Base-by-base conservation (phyloP, 2,329 filamentous ascomycete genomes). In the Aspergillus tanneri region DNA sequence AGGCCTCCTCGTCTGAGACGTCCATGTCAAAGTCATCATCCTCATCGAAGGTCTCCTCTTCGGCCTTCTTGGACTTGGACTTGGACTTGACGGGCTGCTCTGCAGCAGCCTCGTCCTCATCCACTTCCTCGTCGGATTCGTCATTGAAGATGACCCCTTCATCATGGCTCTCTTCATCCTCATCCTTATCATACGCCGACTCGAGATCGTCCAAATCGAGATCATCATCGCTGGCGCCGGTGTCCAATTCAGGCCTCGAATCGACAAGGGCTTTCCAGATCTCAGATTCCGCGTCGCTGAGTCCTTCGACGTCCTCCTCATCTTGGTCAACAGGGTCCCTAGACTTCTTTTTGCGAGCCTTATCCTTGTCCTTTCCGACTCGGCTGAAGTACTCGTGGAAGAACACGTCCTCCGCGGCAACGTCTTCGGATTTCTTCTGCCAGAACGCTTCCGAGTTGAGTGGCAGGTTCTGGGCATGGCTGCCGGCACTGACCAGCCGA, bases 301-400 rank as follows among this genome's bases (percentile, higher is more conserved):
- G 76, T 23, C 56, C 67, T 6, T 64, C 66, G 6, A 59, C 75
- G 16, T 72, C 68, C 27, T 68, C 68, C n/a, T 66, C 69, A 10
- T 64, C 67, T n/a, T 59, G 65, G 46, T 70, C 71, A 40, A 68
- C 68, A 41, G 75, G 75, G 61, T 78, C 80, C 56, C 77, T 75
- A 42, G 74, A 72, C 67, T 81, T 79, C 71, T 80, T 81, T 59
- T 78, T 78, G 60, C 77, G 79, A 10, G 58, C 37, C 52, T 60
- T 60, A 18, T 59, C 52, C 62, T 79, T 77, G 58, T 76, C 80
- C 69, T 84, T 90, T 54, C 84, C 83, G 46, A 88, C 72, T 53
- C 85, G 82, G 51, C 83, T 85, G 72, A 99, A 99, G 81, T 99
- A 99, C 57, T 90, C 85, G 70, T 99, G 93, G 82, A 99, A 99